Evolutionary conservation across 371 early-diverging fungal genomes (phyloP), one percentile per base, ranked within the genome.

Genomic region (Capillidium heterosporum): DNA sequence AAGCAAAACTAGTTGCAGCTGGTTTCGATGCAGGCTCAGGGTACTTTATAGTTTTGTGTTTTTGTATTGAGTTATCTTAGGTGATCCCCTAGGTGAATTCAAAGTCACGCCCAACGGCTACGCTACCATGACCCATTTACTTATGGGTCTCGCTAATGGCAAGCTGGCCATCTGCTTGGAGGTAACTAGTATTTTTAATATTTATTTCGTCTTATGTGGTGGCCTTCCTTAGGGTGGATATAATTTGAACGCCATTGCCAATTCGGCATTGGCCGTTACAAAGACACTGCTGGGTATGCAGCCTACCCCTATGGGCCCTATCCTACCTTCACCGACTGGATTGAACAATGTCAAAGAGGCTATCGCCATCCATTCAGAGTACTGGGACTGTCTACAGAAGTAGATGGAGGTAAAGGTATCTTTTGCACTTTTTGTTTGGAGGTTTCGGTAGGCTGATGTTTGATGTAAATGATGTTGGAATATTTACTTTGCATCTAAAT

Each of bases 21-120:
- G 95, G 95, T 1, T 95, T 93, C 60, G 95, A 95, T 66, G 90
- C 91, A 1, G 92, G 91, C 7, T 61, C 60, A 46, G 80, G 71
- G 66, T 63, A 46, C 24, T 23, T 32, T 2, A 5, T 21, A n/a
- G 48, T 28, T 13, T 32, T 19, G 40, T 23, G 24, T 52, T 32
- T 44, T 2, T 56, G 27, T 39, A 51, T 21, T 19, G 7, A 49
- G 29, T 43, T 57, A 28, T 23, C 5, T 53, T 57, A 58, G 77
- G 85, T 32, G 95, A 95, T 62, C 82, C 80, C 23, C 76, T 92
- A 31, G 95, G 95, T 15, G 76, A 76, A 58, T 90, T 87, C 60
- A 57, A 76, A 17, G 84, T 95, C 1, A 78, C 88, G 1, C 93
- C 93, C 0, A 74, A 67, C 2, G 85, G 87, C 5, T 95, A 81